These are phyloP conservation scores for Podospora pseudocomata DNA, from an alignment of 495 filamentous ascomycete genomes.

Conservation along the genomic window DNA sequence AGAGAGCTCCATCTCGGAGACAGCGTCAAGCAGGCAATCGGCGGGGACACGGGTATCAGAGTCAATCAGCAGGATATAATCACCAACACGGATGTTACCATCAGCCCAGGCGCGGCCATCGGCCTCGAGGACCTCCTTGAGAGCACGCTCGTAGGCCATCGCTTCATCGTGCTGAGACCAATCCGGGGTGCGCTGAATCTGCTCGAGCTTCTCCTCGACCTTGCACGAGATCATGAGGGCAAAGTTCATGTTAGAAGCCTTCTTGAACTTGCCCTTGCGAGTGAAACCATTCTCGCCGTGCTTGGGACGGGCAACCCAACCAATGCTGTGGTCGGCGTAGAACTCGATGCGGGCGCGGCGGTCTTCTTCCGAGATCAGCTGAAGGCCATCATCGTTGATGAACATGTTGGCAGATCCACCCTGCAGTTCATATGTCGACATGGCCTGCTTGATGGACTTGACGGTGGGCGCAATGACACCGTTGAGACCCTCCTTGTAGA, in stretches of 20 bases:
- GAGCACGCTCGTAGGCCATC: conserved; percentile 59
- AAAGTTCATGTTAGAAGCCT: conserved; percentile 86
- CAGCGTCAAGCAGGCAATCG: conserved; percentile 74
- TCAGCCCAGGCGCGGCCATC: conserved; percentile 73
- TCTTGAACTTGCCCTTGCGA: conserved; percentile 65
- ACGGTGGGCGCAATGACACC: conserved; percentile 67
- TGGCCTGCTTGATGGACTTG: conserved; percentile 66
- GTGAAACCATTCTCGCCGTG: conserved; percentile 59
- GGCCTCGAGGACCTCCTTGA: conserved; percentile 67
- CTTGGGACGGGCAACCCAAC: conserved; percentile 72
- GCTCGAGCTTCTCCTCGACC: conserved; percentile 64
- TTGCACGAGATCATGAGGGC: conserved; percentile 70
- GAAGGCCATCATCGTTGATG: conserved; percentile 76
- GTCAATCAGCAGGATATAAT: conserved; percentile 75
- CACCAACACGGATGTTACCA: conserved; percentile 74
- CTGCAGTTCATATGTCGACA: conserved; percentile 75
- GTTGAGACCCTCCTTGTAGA: conserved; percentile 67
- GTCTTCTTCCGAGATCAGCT: conserved; percentile 64
- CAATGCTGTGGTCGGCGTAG: conserved; percentile 69
- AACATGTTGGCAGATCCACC: conserved; percentile 79
- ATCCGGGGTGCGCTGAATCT: conserved; percentile 52
- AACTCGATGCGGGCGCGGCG: conserved; percentile 63
- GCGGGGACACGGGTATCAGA: conserved; percentile 72
- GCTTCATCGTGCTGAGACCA: conserved; percentile 72
- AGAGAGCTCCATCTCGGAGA: conserved; percentile 74